These are phyloP conservation scores for Ophiostoma himal-ulmi DNA, from an alignment of 2,329 filamentous ascomycete species.

Conservation along the genomic window DNA sequence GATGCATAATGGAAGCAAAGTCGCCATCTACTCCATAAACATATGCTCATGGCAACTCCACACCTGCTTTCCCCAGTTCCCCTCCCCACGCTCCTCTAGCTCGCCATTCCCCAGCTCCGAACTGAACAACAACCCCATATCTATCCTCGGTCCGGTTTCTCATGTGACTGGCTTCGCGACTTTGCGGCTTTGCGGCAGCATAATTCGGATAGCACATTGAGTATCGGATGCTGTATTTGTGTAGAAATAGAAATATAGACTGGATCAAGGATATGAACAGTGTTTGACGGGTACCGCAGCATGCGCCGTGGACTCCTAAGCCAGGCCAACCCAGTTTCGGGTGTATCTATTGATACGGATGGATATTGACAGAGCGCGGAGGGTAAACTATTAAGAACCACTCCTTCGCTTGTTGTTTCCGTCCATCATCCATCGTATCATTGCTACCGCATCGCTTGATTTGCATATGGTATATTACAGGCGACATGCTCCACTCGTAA, in stretches of 20 bases:
- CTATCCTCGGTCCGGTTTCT: constrained; percentile 9
- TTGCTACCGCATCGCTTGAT: background rate
- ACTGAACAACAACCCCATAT: background rate
- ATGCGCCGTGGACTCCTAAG: background rate
- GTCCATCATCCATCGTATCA: background rate
- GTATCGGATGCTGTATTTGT: background rate
- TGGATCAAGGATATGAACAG: background rate
- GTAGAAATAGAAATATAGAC: background rate
- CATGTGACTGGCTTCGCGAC: background rate
- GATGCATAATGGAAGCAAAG: background rate
- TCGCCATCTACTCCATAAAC: background rate
- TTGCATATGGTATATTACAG: background rate
- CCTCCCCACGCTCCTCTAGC: background rate
- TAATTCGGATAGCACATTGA: background rate
- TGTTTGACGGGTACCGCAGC: background rate
- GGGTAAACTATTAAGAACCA: background rate
- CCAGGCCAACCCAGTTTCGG: background rate
- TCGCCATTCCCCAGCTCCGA: constrained; percentile 3
- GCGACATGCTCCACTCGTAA: background rate
- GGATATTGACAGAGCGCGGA: background rate
- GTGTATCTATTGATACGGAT: background rate
- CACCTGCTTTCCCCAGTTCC: background rate
- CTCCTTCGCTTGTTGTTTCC: background rate
- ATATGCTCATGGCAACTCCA: background rate
- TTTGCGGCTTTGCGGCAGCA: background rate